Percentiles rank a stretch among this genome's conserved stretches.
These are phyloP conservation scores for Boechera stricta DNA, from an alignment of 345 rosid species.

Conservation along the genomic window DNA sequence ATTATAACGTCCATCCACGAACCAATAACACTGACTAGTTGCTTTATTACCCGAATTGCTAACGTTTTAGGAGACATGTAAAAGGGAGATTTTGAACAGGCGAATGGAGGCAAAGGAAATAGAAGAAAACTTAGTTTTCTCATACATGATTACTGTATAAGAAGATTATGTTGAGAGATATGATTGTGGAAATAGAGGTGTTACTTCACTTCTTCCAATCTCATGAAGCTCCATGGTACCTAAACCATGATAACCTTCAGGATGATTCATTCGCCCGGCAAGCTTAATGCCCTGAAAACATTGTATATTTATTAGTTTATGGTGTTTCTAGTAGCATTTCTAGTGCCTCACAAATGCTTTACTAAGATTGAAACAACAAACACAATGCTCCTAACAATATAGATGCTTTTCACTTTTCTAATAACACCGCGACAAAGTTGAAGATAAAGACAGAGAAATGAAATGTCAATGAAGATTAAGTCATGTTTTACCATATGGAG, in stretches of 20 bases:
- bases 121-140: conserved; percentile 33
- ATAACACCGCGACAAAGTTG: not conserved
- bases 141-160: conserved; percentile 35
- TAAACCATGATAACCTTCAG: conserved; percentile 44
- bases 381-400: conserved; percentile 1
- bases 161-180: conserved; percentile 22
- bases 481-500: too few relatives aligned
- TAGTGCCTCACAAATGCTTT: not conserved
- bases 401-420: not conserved
- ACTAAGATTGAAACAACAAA: not conserved
- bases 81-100: conserved; percentile 29
- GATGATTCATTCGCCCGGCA: conserved; percentile 8
- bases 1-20: too few relatives aligned
- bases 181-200: conserved; percentile 5
- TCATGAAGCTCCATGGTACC: conserved; percentile 43
- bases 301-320: not conserved
- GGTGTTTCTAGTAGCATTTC: conserved; percentile 12
- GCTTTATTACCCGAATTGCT: conserved; percentile 31
- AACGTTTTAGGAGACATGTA: conserved; percentile 29
- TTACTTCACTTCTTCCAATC: conserved; percentile 34
- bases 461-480: too few relatives aligned
- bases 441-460: too few relatives aligned
- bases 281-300: conserved; percentile 25
- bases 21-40: conserved; percentile 18
- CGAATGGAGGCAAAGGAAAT: conserved; percentile 20